Evolutionary conservation across 202 grass and related monocot genomes (phyloP), one percentile per base, ranked within the genome.

Genomic region (Eragrostis tef): DNA sequence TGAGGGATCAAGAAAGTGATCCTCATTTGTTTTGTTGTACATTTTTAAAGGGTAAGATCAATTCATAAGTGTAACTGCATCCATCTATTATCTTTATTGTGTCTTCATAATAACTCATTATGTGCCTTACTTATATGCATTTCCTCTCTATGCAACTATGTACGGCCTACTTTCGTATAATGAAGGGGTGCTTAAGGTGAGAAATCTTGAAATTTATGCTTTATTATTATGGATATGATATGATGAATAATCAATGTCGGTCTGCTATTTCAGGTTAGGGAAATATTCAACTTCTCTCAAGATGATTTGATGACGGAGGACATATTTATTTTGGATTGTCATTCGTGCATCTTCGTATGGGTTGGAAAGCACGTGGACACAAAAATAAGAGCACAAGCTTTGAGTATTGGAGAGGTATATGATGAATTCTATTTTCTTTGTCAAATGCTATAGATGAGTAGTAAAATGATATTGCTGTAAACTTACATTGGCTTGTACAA

Each of bases 271-370:
- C 87, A 99, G 96, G 89, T 99, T 29, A 90, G 80, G 80, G 96
- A 99, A 90, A 90, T 99, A 81, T 99, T 95, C 84, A 99, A 95
- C 74, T 99, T 95, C 49, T 79, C 85, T 29, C 96, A 99, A 93
- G 96, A 99, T 81, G 96, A 99, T 90, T 67, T 99, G 84, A 99
- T 95, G 96, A 91, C 96, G 8, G 96, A 99, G 83, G 96, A 99
- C 74, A 52, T 93, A 82, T 99, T 91, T 91, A 81, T 95, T 91
- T 82, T 99, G 89, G 93, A 99, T 75, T 93, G 90, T 63, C 90
- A 93, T 77, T 93, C 96, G 9, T 90, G 87, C 70, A 80, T 91
- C 27, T 95, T 89, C 44, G 57, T 95, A 87, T 99, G 96, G 96
- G 87, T 90, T 85, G 96, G 96, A 50, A 93, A 90, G 73, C 87